Base-by-base conservation (phyloP, 192 early-diverging fungal species). In the Gonapodya prolifera region DNA sequence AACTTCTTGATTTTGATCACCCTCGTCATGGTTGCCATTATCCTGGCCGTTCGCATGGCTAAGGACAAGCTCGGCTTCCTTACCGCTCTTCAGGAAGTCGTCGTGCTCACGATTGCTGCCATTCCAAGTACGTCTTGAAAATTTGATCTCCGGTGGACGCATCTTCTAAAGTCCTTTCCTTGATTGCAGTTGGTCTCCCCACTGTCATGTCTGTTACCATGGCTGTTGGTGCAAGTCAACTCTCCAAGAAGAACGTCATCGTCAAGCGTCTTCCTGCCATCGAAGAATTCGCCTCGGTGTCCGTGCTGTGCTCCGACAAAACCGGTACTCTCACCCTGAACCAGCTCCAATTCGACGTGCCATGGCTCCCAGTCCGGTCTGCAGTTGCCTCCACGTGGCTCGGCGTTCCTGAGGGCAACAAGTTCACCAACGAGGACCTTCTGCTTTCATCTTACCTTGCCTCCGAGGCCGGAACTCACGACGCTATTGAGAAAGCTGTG, bases 151-250 rank as follows among this genome's bases (percentile, higher is more conserved):
- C n/a, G n/a, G n/a, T n/a, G n/a, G n/a, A n/a, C n/a, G n/a, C n/a
- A n/a, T n/a, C n/a, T n/a, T n/a, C n/a, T n/a, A n/a, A n/a, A n/a
- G n/a, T n/a, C n/a, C 23, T 61, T 8, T 61, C 45, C 8, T 23
- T 8, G 8, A 8, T 23, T 16, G 23, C 45, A 61, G 45, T 96
- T 2, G 95, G 95, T 83, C 89, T 97, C 30, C 95, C 94, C 23
- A 94, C 95, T 0, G 93, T 97, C 69, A 90, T 96, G 89, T 90
- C 93, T 18, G 94, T 96, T 32, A 97, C 95, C 69, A 96, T 97
- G 94, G 95, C 95, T 1, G 89, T 97, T 33, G 95, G 95, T 74
- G 94, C 94, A 35, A 85, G 87, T 75, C 88, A 93, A 83, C 85
- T 97, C 31, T 94, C 95, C n/a, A 85, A 88, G 2, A 93, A 95